Conservation (phyloP, 2,329 filamentous ascomycete genomes). For the Albophoma yamanashiensis region DNA sequence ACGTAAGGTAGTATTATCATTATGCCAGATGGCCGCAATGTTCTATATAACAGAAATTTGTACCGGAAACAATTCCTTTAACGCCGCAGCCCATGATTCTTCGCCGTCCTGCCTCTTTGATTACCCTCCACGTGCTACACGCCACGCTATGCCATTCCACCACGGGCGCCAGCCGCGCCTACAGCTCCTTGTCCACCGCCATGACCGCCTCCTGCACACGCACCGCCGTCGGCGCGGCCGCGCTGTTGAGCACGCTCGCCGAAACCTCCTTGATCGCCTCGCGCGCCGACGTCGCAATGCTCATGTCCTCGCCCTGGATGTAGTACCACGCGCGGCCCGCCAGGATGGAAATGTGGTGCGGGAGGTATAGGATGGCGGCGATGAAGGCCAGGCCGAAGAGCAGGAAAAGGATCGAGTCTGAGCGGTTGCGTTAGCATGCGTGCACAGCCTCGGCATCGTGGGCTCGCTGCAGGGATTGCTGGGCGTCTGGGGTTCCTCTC, state of each 20-base stretch:
- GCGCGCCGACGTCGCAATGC: slow-evolving; percentile 26
- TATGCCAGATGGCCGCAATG: neutral
- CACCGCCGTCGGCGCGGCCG: slow-evolving; percentile 8
- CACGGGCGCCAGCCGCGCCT: neutral
- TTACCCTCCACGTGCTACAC: neutral
- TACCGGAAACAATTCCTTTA: neutral
- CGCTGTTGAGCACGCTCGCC: slow-evolving; percentile 16
- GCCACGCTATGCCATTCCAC: neutral
- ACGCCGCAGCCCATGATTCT: neutral
- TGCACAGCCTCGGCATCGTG: neutral
- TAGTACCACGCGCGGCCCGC: slow-evolving; percentile 88
- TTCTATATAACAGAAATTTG: neutral
- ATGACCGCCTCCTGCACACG: slow-evolving; percentile 12
- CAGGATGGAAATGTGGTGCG: slow-evolving; percentile 78
- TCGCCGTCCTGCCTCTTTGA: neutral
- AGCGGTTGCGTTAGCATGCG: neutral
- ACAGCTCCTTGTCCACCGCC: slow-evolving; percentile 23
- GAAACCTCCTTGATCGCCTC: slow-evolving; percentile 21
- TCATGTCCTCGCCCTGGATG: slow-evolving; percentile 67
- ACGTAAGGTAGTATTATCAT: neutral
- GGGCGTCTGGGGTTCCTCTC: neutral
- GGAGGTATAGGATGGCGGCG: slow-evolving; percentile 84
- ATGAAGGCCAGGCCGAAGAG: slow-evolving; percentile 78
- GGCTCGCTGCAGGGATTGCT: neutral
- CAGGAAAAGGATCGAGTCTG: slow-evolving; percentile 87